phyloP scores from a whole-genome alignment of 2,329 filamentous ascomycete genomes.

The Aspergillus proliferans region DNA sequence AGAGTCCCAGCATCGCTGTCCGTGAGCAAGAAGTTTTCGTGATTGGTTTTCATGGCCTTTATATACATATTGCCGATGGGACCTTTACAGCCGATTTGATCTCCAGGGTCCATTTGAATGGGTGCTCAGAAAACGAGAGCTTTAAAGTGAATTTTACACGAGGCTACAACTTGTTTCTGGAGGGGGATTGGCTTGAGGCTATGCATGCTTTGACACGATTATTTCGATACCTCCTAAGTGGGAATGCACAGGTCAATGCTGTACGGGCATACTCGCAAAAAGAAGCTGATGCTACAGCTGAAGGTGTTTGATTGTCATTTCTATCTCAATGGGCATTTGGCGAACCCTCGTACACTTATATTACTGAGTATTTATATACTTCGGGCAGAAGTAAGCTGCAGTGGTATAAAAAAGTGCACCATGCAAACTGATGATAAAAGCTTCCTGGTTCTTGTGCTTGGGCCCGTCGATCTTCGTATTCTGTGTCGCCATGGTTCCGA shows the following conservation, averaged over 20 bases:
- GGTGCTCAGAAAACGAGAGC: background rate
- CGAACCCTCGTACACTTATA: too few relatives aligned
- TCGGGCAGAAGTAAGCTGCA: too few relatives aligned
- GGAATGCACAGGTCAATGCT: constrained; percentile 7
- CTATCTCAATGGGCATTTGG: too few relatives aligned
- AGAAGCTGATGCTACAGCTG: background rate
- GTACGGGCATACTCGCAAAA: constrained; percentile 3
- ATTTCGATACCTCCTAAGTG: constrained; percentile 9
- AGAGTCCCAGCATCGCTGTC: background rate
- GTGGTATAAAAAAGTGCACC: too few relatives aligned
- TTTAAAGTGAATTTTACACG: constrained; percentile 4
- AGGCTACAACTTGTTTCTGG: constrained; percentile 10
- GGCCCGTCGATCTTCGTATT: too few relatives aligned
- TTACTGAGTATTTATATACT: too few relatives aligned
- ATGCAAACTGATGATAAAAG: too few relatives aligned
- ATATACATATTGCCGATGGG: constrained; percentile 5
- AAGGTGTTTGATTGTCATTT: too few relatives aligned
- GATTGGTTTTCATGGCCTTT: constrained; percentile 2
- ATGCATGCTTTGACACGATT: constrained; percentile 8
- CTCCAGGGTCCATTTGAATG: constrained; percentile 1
- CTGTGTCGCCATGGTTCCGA: too few relatives aligned
- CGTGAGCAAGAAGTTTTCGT: constrained; percentile 5
- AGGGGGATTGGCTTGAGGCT: constrained; percentile 9
- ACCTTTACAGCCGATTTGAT: background rate
- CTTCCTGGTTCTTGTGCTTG: too few relatives aligned